Evolutionary conservation across 2,329 filamentous ascomycete species (phyloP).

Genomic region (Penicillium sp.): DNA sequence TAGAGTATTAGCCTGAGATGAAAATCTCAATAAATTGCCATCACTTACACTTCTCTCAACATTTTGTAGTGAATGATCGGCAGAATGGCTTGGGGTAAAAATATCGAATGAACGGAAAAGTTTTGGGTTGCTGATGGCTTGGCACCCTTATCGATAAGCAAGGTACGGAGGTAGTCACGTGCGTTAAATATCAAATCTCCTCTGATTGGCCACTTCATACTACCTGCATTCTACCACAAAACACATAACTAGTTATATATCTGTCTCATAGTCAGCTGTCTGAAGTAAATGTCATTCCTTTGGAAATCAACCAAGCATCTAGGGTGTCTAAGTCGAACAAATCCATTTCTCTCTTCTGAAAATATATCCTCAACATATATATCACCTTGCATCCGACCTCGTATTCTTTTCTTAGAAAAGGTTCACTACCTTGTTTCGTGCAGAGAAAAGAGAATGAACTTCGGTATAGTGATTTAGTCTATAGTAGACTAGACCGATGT

Average conservation of each 20-base stretch:
- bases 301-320: too few relatives aligned
- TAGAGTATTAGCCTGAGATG: background rate
- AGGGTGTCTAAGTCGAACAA: too few relatives aligned
- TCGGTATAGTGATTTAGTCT: too few relatives aligned
- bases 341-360: too few relatives aligned
- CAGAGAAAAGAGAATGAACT: too few relatives aligned
- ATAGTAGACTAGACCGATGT: too few relatives aligned
- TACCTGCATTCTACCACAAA: background rate
- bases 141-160: conserved; percentile 42
- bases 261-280: too few relatives aligned
- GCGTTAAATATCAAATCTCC: background rate
- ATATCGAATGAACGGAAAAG: conserved; percentile 37
- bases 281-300: too few relatives aligned
- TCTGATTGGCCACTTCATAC: background rate
- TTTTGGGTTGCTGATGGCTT: conserved; percentile 39
- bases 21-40: background rate
- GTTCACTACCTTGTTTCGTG: background rate
- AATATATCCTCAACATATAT: too few relatives aligned
- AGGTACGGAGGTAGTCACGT: background rate
- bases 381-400: too few relatives aligned
- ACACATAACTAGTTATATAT: too few relatives aligned
- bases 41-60: conserved; percentile 48
- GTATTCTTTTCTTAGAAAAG: too few relatives aligned
- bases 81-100: conserved; percentile 27
- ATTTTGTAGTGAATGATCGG: conserved; percentile 31